These are phyloP conservation scores for Trapa bicornis DNA, from an alignment of 345 rosid species.

Conservation along the genomic window DNA sequence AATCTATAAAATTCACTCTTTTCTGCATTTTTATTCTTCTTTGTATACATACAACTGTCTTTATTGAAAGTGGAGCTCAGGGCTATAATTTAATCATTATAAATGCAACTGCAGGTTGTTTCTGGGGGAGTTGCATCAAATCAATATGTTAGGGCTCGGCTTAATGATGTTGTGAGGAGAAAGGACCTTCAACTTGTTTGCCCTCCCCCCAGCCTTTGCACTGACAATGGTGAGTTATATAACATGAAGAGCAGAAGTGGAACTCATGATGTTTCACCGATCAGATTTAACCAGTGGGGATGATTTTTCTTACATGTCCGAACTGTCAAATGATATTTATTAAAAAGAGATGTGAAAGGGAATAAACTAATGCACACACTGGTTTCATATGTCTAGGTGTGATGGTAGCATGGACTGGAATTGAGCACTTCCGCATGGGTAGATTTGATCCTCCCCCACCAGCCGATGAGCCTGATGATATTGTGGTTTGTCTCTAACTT, in stretches of 20 bases:
- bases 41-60: background rate
- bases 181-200: constrained; percentile 65
- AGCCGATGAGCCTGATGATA: constrained; percentile 57
- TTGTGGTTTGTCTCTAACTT: constrained; percentile 29
- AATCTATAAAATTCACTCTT: constrained; percentile 8
- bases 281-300: background rate
- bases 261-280: background rate
- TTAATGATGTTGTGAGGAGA: constrained; percentile 47
- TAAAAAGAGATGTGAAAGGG: background rate
- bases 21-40: constrained; percentile 4
- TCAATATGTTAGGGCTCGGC: constrained; percentile 57
- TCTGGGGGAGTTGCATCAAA: constrained; percentile 98
- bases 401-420: constrained; percentile 99
- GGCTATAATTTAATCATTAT: background rate
- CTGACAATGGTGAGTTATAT: constrained; percentile 63
- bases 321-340: background rate
- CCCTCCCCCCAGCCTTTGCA: constrained; percentile 85
- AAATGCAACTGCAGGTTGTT: constrained; percentile 39
- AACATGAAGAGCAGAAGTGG: background rate
- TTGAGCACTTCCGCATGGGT: constrained; percentile 78
- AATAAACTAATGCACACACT: background rate
- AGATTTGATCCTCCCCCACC: constrained; percentile 94
- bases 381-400: constrained; percentile 37
- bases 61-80: background rate
- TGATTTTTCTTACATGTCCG: background rate